Base-by-base conservation (phyloP, 805 yeast species). In the Trichomonascus vanleenenianus region DNA sequence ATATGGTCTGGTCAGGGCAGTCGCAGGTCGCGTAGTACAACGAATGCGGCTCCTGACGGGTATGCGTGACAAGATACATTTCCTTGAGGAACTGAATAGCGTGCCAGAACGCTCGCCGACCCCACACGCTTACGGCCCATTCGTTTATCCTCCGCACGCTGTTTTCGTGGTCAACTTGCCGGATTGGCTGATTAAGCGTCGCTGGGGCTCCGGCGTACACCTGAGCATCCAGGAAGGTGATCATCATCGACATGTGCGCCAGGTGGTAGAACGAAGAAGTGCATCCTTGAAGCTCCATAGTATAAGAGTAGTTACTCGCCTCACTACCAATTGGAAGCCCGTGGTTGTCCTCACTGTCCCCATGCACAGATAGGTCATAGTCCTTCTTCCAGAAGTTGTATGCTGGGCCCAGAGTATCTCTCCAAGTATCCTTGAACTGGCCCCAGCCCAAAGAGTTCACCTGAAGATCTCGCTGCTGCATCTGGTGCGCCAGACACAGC, bases 141-240 rank as follows among this genome's bases (percentile, higher is more conserved):
- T 70, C 75, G 32, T 66, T 60, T 15, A 83, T 72, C 51, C 80
- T 67, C 11, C 63, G 63, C 34, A 70, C 67, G 10, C 76, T 78
- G 2, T 70, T 64, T 18, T 71, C 70, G 51, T 76, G 72, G 47
- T 76, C 81, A 1, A 65, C 58, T 8, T 66, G 65, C 4, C 77
- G 75, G 9, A 83, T 79, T 33, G 67, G 68, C 31, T 81, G 86
- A 55, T 77, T 83, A 81, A 83, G 80, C 55, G 88, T 74, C 65
- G 83, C 77, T 1, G 93, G 93, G 6, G 87, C 84, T 1, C 96
- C 96, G 2, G 89, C 81, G 60, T 71, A 81, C 3, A 84, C 80
- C 44, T 83, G 83, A 47, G 84, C 77, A 61, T 86, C 95, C 61
- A 83, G 81, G 51, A 84, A 86, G 46, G 84, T 80, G 25, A 83